Conservation (phyloP, 2,329 filamentous ascomycete genomes). For the Proliferodiscus dingleyae region DNA sequence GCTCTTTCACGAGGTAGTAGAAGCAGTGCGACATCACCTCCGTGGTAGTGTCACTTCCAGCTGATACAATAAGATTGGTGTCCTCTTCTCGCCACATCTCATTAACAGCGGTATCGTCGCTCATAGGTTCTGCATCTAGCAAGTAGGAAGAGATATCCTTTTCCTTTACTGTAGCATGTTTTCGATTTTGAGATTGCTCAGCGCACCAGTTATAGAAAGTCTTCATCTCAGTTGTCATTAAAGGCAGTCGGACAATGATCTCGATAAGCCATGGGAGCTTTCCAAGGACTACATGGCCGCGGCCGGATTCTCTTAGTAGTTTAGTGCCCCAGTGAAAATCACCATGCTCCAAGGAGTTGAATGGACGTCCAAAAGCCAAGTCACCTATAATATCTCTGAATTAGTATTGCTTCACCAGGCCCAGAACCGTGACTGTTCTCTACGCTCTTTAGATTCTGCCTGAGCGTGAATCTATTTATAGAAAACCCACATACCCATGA, state of each 20-base stretch:
- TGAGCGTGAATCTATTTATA: too few species aligned
- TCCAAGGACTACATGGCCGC: neutral
- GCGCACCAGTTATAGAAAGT: neutral
- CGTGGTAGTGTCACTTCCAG: conserved; percentile 31
- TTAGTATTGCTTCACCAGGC: too few species aligned
- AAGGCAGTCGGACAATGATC: neutral
- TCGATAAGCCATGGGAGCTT: neutral
- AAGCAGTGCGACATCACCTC: conserved; percentile 35
- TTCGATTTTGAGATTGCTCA: neutral
- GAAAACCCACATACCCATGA: too few species aligned
- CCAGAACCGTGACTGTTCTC: too few species aligned
- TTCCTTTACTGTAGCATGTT: neutral
- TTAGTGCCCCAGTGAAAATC: neutral
- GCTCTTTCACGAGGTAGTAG: conserved; percentile 22
- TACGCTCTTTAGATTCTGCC: too few species aligned
- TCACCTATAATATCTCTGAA: conserved; percentile 10
- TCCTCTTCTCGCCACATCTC: neutral
- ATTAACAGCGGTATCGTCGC: neutral
- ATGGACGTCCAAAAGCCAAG: conserved; percentile 8
- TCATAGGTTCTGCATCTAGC: neutral
- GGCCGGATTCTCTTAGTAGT: neutral
- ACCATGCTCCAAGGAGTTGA: neutral
- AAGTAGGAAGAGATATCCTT: conserved; percentile 3
- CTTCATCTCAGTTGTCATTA: neutral
- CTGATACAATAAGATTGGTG: conserved; percentile 5